These are phyloP conservation scores for Cyclotella choctawhatcheeana DNA, from an alignment of 108 stramenopile genomes.

Conservation along the genomic window DNA sequence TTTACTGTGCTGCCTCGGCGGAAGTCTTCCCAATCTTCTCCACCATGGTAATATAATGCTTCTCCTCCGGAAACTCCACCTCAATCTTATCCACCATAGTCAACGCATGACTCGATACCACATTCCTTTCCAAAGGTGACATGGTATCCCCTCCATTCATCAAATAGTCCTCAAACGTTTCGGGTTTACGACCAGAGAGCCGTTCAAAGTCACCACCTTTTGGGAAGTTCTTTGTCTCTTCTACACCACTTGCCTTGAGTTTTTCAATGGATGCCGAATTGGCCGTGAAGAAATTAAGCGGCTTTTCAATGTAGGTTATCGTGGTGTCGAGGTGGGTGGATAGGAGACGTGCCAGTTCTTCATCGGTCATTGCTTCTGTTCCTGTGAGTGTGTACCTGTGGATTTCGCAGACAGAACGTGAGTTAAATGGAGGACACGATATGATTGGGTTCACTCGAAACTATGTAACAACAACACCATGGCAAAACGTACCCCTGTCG, in stretches of 20 bases:
- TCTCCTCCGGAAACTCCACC: constrained; percentile 1
- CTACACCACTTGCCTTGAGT: constrained; percentile 54
- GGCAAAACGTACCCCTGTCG: constrained; percentile 17
- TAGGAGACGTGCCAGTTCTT: constrained; percentile 45
- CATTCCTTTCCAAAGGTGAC: constrained; percentile 23
- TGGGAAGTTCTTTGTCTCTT: constrained; percentile 33
- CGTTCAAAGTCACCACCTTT: constrained; percentile 42
- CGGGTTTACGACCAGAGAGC: constrained; percentile 33
- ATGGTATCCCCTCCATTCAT: constrained; percentile 22
- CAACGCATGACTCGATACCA: constrained; percentile 1
- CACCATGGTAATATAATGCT: constrained; percentile 2
- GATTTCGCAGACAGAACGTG: too few species aligned
- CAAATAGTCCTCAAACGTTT: constrained; percentile 45
- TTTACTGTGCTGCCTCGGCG: background rate
- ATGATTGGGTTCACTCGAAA: background rate
- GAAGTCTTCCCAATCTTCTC: background rate
- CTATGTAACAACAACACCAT: background rate
- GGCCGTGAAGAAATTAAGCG: constrained; percentile 23
- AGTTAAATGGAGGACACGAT: background rate
- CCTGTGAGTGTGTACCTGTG: constrained; percentile 31
- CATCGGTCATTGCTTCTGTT: constrained; percentile 40
- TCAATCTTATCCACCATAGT: constrained; percentile 7
- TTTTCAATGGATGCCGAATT: constrained; percentile 40
- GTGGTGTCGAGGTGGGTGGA: constrained; percentile 34
- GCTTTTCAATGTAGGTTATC: constrained; percentile 50